These are phyloP conservation scores for Suillus sp. DNA, from an alignment of 768 basidiomycete species.

Conservation along the genomic window DNA sequence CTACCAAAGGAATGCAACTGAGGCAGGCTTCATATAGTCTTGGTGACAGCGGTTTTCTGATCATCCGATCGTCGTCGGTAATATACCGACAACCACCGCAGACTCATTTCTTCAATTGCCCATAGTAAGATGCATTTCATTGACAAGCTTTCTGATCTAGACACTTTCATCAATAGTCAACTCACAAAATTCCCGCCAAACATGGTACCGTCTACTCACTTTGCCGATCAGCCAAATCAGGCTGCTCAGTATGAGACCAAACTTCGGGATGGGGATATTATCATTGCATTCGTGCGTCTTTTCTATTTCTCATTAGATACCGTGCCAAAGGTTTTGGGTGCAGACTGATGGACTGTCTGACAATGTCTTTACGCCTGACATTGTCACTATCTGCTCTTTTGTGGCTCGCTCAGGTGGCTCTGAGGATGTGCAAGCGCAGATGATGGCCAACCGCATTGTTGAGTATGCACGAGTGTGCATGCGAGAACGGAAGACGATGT, in stretches of 20 bases:
- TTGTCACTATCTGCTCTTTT: constrained; percentile 69
- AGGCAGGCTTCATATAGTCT: constrained; percentile 44
- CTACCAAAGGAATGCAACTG: constrained; percentile 8
- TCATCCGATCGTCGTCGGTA: constrained; percentile 68
- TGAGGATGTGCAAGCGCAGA: constrained; percentile 65
- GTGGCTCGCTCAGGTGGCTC: constrained; percentile 55
- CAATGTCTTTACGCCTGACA: constrained; percentile 66
- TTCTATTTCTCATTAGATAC: not conserved
- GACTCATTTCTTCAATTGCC: constrained; percentile 39
- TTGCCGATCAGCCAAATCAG: constrained; percentile 41
- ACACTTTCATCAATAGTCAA: constrained; percentile 26
- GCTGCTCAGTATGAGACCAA: constrained; percentile 49
- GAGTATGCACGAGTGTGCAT: constrained; percentile 72
- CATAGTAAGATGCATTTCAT: constrained; percentile 26
- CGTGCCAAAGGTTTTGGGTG: constrained; percentile 5
- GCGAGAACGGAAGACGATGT: constrained; percentile 61
- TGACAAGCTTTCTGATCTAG: not conserved
- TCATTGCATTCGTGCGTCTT: constrained; percentile 49
- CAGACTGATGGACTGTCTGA: constrained; percentile 61
- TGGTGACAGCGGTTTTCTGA: constrained; percentile 78
- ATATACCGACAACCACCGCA: constrained; percentile 45
- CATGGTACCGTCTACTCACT: constrained; percentile 13
- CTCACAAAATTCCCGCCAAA: constrained; percentile 38
- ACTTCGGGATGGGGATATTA: constrained; percentile 54
- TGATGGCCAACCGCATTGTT: constrained; percentile 72